A percentile compares a stretch with the other conserved stretches of the same genome.
phyloP scores from a whole-genome alignment of 352 stramenopile species.

The Pythium angustatum region DNA sequence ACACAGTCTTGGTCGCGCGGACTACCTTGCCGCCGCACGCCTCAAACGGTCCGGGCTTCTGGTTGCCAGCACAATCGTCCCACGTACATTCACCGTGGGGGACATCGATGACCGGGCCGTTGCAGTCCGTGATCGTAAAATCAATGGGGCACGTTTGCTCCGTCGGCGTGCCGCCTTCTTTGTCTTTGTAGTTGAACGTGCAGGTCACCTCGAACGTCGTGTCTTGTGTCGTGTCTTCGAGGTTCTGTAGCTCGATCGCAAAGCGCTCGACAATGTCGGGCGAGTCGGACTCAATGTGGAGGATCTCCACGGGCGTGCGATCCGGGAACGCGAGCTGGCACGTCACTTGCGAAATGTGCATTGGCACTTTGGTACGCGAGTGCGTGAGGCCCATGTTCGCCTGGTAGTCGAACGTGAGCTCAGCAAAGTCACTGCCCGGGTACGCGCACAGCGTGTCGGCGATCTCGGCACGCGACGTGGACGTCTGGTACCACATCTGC shows the following conservation, averaged over 20 bases:
- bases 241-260: conserved; percentile 51
- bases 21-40: conserved; percentile 53
- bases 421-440: conserved; percentile 44
- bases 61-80: conserved; percentile 34
- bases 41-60: conserved; percentile 42
- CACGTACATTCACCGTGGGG: conserved; percentile 45
- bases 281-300: conserved; percentile 35
- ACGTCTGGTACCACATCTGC: conserved; percentile 49
- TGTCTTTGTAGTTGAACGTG: conserved; percentile 52
- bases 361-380: conserved; percentile 1
- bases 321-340: conserved; percentile 41
- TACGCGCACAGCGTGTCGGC: conserved; percentile 31
- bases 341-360: conserved; percentile 30
- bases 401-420: conserved; percentile 50
- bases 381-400: conserved; percentile 30
- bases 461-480: background rate
- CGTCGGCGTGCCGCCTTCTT: conserved; percentile 20
- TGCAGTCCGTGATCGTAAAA: conserved; percentile 66
- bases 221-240: conserved; percentile 34
- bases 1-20: conserved; percentile 23
- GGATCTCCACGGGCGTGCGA: conserved; percentile 34
- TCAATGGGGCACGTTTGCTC: conserved; percentile 40
- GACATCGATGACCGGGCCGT: conserved; percentile 47
- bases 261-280: conserved; percentile 58
- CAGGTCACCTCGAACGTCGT: conserved; percentile 55